Evolutionary conservation across 768 basidiomycete genomes (phyloP), one percentile per base, ranked within the genome.

Genomic region (Infundibulicybe gibba): DNA sequence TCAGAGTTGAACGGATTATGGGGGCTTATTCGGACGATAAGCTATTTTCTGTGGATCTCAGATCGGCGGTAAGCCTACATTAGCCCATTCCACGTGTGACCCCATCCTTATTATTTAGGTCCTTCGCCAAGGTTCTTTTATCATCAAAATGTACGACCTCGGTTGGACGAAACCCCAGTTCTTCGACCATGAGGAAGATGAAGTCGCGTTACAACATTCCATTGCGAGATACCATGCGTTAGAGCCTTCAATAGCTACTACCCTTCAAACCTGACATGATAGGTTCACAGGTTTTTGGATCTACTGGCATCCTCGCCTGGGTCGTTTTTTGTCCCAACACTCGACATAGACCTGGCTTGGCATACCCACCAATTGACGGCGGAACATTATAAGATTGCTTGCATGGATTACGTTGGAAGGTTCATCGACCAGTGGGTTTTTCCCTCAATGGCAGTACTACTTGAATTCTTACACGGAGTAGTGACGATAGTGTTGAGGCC

Each of bases 321-420:
- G 10, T 51, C 62, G 0, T 67, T 75, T 54, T 61, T 69, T 30
- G 76, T 78, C 6, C 77, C 79, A 10, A 81, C 80, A 6, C 57
- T 84, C 15, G 81, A 84, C 51, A 81, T 85, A 35, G 83, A 85
- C 51, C 61, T 85, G 14, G 75, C 72, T 13, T 85, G 83, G 81
- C 85, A 85, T 50, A 80, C 80, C 0, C 81, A 85, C 47, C 81
- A 83, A 49, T 68, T 84, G 11, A 64, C 70, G 54, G 64, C 66
- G 1, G 51, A 40, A 3, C 58, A 65, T 32, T 83, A 84, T 52
- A 49, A 54, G 2, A 41, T 47, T 4, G 74, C 77, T 48, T 75
- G 72, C 38, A 57, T 59, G 38, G 58, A 49, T 11, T 65, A 64
- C 35, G 45, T 75, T 5, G 67, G 69, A 0, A 66, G 67, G 21